These are phyloP conservation scores for Tetrahymena borealis DNA, from an alignment of 73 alveolate genomes.

Conservation along the genomic window DNA sequence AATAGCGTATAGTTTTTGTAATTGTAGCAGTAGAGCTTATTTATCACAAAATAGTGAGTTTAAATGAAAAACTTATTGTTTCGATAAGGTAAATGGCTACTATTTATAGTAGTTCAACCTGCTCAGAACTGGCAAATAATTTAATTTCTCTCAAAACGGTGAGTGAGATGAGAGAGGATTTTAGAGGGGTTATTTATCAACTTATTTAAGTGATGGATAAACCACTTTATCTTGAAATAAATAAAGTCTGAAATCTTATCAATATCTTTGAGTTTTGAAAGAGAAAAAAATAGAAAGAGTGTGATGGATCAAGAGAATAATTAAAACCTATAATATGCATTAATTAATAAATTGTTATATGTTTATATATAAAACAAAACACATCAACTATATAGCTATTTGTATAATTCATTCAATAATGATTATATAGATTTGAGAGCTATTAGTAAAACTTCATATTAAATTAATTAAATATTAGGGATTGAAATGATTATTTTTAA, in stretches of 20 bases:
- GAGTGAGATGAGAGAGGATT: no score
- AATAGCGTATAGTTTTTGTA: not conserved
- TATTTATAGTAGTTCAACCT: not conserved
- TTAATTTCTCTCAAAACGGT: not conserved
- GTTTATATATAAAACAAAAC: not conserved
- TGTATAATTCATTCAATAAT: not conserved
- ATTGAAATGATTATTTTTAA: not conserved
- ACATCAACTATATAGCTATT: not conserved
- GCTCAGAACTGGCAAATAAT: not conserved
- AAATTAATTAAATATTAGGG: not conserved
- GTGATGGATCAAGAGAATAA: not conserved
- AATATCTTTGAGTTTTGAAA: no score
- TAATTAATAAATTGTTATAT: not conserved
- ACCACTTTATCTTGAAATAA: no score
- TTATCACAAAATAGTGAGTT: not conserved
- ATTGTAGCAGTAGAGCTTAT: not conserved
- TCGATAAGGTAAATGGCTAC: not conserved
- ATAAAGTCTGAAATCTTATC: no score
- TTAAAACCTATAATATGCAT: not conserved
- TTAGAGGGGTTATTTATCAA: no score
- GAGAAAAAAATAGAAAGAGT: no score
- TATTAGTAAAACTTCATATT: not conserved
- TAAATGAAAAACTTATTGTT: not conserved
- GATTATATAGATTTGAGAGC: not conserved
- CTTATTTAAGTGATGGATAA: no score